Conservation (phyloP, 331 rosid species). For the Arachis monticola region DNA sequence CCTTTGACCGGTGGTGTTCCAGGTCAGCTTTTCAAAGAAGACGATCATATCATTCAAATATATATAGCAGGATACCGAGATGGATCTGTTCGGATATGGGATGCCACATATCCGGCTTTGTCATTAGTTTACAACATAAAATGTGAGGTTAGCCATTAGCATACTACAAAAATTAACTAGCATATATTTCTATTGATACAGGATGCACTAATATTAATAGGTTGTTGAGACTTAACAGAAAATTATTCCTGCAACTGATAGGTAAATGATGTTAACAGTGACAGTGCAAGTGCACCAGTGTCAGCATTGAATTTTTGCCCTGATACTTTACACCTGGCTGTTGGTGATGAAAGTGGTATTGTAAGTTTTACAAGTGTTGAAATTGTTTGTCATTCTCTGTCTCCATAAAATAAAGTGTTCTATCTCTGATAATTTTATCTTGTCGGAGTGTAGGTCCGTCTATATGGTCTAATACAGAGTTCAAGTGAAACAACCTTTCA, state of each 20-base stretch:
- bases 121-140: slow-evolving; percentile 57
- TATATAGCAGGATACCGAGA: slow-evolving; percentile 87
- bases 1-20: slow-evolving; percentile 93
- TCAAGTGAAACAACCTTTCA: slow-evolving; percentile 50
- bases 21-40: slow-evolving; percentile 49
- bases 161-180: slow-evolving; percentile 29
- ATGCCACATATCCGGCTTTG: slow-evolving; percentile 74
- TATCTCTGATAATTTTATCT: slow-evolving; percentile 38
- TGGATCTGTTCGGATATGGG: slow-evolving; percentile 88
- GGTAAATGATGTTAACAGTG: slow-evolving; percentile 58
- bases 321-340: slow-evolving; percentile 56
- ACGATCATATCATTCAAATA: slow-evolving; percentile 59
- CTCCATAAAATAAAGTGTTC: slow-evolving; percentile 30
- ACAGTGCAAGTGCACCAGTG: slow-evolving; percentile 54
- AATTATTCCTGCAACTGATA: slow-evolving; percentile 46
- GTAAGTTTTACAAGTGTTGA: slow-evolving; percentile 50
- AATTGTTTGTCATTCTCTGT: slow-evolving; percentile 14
- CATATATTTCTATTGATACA: slow-evolving; percentile 6
- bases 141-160: slow-evolving; percentile 71
- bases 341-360: slow-evolving; percentile 74
- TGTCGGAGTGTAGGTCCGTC: slow-evolving; percentile 65
- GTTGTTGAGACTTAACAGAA: slow-evolving; percentile 25
- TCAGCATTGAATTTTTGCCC: slow-evolving; percentile 81
- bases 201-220: slow-evolving; percentile 22
- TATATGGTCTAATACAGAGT: slow-evolving; percentile 60